Conservation (phyloP, 768 basidiomycete genomes). For the Kwoniella pini region DNA sequence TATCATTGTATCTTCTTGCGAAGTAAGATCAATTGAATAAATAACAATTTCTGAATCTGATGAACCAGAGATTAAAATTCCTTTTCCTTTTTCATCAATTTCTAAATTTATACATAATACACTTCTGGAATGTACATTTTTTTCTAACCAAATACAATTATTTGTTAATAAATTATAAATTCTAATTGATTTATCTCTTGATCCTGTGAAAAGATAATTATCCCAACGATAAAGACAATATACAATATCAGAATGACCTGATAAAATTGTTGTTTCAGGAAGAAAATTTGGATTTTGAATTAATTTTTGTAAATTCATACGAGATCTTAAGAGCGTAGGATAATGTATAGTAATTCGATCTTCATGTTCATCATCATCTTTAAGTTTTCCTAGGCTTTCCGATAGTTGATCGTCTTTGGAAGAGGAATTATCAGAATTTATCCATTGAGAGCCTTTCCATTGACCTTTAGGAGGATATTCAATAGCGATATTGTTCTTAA, state of each 20-base stretch:
- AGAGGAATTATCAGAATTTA: not conserved
- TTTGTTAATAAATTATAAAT: slow-evolving; percentile 8
- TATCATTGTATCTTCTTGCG: not conserved
- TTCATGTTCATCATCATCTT: not conserved
- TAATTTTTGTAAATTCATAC: not conserved
- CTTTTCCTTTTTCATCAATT: slow-evolving; percentile 15
- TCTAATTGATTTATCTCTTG: slow-evolving; percentile 32
- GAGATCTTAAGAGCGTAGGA: slow-evolving; percentile 35
- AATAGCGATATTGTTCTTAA: not conserved
- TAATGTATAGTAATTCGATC: slow-evolving; percentile 33
- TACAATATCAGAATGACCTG: slow-evolving; percentile 22
- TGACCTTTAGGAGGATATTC: slow-evolving; percentile 18
- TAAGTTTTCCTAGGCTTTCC: too few relatives aligned
- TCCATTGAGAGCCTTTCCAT: slow-evolving; percentile 23
- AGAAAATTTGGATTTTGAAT: slow-evolving; percentile 9
- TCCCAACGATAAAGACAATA: slow-evolving; percentile 23
- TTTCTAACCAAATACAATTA: not conserved
- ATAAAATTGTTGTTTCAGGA: not conserved
- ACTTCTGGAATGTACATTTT: slow-evolving; percentile 37
- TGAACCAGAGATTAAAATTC: slow-evolving; percentile 30
- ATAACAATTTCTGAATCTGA: slow-evolving; percentile 30
- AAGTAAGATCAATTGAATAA: slow-evolving; percentile 23
- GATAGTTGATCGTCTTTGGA: not conserved
- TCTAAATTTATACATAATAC: slow-evolving; percentile 33
- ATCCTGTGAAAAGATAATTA: slow-evolving; percentile 36